Percentiles rank a stretch among this genome's conserved stretches.
Conservation (phyloP, 2,329 filamentous ascomycete species). For the Colletotrichum salicis region DNA sequence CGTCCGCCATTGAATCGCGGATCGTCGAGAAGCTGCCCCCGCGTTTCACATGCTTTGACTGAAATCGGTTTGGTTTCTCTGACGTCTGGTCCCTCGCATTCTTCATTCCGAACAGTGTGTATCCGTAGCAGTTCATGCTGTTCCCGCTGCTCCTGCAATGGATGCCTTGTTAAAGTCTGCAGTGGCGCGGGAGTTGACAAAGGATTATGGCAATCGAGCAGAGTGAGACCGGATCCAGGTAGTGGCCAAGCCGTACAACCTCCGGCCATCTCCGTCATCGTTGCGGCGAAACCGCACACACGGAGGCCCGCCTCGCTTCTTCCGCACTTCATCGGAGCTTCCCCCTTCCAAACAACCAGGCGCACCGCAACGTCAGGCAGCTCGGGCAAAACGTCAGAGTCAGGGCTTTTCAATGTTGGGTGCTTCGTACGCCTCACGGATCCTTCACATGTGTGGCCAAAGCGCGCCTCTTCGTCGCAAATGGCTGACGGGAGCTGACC, state of each 20-base stretch:
- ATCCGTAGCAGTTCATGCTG: background rate
- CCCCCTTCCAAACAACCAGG: conserved; percentile 1
- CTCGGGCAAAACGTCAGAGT: conserved; percentile 4
- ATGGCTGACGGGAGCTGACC: conserved; percentile 19
- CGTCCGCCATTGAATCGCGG: conserved; percentile 1
- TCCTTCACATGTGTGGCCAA: conserved; percentile 30
- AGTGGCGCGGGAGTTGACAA: background rate
- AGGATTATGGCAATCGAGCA: background rate
- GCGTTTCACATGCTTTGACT: conserved; percentile 26
- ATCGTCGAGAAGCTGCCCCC: conserved; percentile 1
- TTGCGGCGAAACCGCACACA: background rate
- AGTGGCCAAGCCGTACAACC: background rate
- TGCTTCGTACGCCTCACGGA: conserved; percentile 5
- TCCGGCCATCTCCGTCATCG: conserved; percentile 10
- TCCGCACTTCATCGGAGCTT: conserved; percentile 6
- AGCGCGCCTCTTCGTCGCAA: conserved; percentile 28
- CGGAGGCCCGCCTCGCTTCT: background rate
- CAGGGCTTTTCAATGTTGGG: background rate
- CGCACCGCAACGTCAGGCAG: background rate
- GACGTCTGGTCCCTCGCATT: background rate
- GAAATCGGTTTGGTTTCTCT: conserved; percentile 1
- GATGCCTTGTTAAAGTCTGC: background rate
- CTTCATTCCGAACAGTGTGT: background rate
- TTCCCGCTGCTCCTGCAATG: background rate
- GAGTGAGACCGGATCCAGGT: conserved; percentile 4